Evolutionary conservation across 495 filamentous ascomycete species (phyloP).

Genomic region (Podospora comata): DNA sequence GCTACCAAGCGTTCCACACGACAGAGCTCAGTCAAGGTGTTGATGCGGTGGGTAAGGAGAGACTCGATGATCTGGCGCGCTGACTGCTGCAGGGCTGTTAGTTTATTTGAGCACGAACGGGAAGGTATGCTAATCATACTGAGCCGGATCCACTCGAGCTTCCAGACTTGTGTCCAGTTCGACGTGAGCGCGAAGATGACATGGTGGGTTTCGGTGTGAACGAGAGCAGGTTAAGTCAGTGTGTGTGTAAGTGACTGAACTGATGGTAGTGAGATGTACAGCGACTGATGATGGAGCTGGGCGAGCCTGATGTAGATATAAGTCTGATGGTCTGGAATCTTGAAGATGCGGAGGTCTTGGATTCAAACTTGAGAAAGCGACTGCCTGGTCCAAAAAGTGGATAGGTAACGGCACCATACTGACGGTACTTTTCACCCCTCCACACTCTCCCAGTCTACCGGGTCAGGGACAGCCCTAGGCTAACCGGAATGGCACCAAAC

Average conservation of each 20-base stretch:
- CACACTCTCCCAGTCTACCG: neutral
- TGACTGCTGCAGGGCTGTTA: neutral
- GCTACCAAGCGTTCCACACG: constrained; percentile 67
- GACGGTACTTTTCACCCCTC: neutral
- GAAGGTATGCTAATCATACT: neutral
- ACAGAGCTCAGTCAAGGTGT: constrained; percentile 70
- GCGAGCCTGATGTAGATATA: neutral
- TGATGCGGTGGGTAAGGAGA: constrained; percentile 62
- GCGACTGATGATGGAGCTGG: neutral
- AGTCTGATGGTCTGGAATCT: neutral
- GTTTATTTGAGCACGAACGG: neutral
- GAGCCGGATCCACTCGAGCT: neutral
- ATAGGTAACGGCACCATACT: neutral
- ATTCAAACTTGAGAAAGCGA: neutral
- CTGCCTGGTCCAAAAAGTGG: neutral
- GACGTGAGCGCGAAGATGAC: constrained; percentile 3
- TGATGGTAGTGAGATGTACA: neutral
- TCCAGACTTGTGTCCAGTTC: neutral
- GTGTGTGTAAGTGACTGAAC: neutral
- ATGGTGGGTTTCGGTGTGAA: neutral
- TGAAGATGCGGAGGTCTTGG: neutral
- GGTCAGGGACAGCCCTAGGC: neutral
- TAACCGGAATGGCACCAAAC: neutral
- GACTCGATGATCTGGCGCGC: constrained; percentile 47
- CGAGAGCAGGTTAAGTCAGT: neutral